Conservation (phyloP, 2,329 filamentous ascomycete genomes). For the Colletotrichum melonis region DNA sequence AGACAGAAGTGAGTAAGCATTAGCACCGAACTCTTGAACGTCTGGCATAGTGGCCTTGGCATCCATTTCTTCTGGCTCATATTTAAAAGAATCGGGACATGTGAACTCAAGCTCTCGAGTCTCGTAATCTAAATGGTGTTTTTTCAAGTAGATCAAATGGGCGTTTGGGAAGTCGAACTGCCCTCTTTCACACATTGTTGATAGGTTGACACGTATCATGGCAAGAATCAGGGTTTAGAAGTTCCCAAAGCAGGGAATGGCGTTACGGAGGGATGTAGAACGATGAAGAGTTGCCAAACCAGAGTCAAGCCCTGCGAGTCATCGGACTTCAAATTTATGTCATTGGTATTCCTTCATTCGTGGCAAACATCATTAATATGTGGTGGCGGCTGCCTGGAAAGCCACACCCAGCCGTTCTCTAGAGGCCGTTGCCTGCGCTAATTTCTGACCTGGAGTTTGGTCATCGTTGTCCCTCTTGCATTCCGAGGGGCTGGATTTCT, state of each 20-base stretch:
- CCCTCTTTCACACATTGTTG: neutral
- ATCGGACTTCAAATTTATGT: neutral
- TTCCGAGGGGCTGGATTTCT: neutral
- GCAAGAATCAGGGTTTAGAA: neutral
- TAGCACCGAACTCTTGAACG: too few species aligned
- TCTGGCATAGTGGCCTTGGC: too few species aligned
- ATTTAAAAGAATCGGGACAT: too few species aligned
- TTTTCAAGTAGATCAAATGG: neutral
- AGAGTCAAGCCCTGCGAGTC: too few species aligned
- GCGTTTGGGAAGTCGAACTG: neutral
- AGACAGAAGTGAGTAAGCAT: too few species aligned
- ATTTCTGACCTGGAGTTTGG: neutral
- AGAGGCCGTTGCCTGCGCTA: neutral
- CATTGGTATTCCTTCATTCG: neutral
- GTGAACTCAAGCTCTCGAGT: too few species aligned
- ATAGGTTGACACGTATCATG: neutral
- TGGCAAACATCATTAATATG: neutral
- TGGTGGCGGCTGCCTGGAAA: neutral
- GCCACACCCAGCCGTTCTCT: neutral
- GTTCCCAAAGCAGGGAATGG: neutral
- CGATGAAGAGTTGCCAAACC: neutral
- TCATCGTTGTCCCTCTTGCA: neutral
- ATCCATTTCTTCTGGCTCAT: too few species aligned
- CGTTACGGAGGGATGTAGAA: neutral
- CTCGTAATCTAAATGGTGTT: too few species aligned